A percentile compares a stretch with the other conserved stretches of the same genome.
Evolutionary conservation across 371 early-diverging fungal species (phyloP).

Genomic region (Antonospora locustae): DNA sequence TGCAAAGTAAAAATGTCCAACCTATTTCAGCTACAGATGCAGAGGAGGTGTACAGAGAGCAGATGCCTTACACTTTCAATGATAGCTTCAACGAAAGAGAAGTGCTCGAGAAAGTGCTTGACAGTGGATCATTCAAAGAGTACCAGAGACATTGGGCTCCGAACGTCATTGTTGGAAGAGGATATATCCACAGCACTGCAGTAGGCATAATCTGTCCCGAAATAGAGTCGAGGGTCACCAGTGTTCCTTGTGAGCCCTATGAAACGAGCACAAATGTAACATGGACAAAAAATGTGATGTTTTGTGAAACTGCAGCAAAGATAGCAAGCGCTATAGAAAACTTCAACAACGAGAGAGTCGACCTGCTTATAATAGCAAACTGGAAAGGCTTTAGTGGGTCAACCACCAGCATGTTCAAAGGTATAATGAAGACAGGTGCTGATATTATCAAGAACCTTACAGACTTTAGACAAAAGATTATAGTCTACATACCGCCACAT

Average conservation of each 20-base stretch:
- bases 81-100: constrained; percentile 26
- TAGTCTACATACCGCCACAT: constrained; percentile 79
- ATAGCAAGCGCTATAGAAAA: constrained; percentile 89
- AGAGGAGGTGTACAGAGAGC: background rate
- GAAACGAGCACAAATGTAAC: constrained; percentile 49
- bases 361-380: constrained; percentile 92
- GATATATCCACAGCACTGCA: constrained; percentile 59
- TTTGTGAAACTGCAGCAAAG: constrained; percentile 89
- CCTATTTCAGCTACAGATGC: background rate
- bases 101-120: constrained; percentile 70
- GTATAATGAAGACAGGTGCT: constrained; percentile 82
- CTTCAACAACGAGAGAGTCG: constrained; percentile 87
- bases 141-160: constrained; percentile 61
- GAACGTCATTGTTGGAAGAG: constrained; percentile 73
- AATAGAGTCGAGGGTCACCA: constrained; percentile 49
- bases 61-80: background rate
- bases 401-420: constrained; percentile 89
- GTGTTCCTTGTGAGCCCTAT: too few species aligned
- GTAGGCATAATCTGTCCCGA: constrained; percentile 91
- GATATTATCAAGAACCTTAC: constrained; percentile 83
- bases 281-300: constrained; percentile 91
- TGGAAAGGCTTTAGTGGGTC: constrained; percentile 98
- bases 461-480: constrained; percentile 79
- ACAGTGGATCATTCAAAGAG: constrained; percentile 71
- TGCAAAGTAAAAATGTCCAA: background rate